Conservation (phyloP, 2,329 filamentous ascomycete genomes). For the Drechslera avenae region DNA sequence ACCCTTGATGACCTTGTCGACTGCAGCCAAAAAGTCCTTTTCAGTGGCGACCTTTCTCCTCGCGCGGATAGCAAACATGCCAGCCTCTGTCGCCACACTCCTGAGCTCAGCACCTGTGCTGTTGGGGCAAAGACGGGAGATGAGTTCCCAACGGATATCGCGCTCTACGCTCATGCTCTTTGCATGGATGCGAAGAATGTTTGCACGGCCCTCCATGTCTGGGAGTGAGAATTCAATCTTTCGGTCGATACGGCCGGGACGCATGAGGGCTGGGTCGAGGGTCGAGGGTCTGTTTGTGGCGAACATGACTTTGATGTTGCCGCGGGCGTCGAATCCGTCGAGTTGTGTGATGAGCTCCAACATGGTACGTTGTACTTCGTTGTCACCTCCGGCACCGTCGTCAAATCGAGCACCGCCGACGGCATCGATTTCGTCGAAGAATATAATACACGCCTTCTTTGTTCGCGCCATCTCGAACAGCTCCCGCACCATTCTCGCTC, state of each 20-base stretch:
- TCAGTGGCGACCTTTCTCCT: slow-evolving; percentile 96
- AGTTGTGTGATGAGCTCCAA: slow-evolving; percentile 96
- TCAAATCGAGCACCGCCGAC: slow-evolving; percentile 96
- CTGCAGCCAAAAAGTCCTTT: slow-evolving; percentile 97
- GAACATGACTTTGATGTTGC: slow-evolving; percentile 99
- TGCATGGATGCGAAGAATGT: slow-evolving; percentile 96
- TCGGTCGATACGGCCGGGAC: slow-evolving; percentile 94
- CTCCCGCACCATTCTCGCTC: slow-evolving; percentile 97
- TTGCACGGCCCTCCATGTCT: slow-evolving; percentile 94
- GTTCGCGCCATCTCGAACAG: slow-evolving; percentile 99
- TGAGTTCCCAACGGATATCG: slow-evolving; percentile 98
- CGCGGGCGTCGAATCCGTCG: slow-evolving; percentile 92
- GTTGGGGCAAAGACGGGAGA: slow-evolving; percentile 95
- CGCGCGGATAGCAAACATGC: slow-evolving; percentile 96
- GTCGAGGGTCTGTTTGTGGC: slow-evolving; percentile 96
- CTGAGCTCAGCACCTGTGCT: slow-evolving; percentile 94
- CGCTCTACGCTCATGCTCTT: slow-evolving; percentile 99
- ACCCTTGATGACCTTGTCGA: slow-evolving; percentile 99
- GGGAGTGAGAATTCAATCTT: slow-evolving; percentile 99
- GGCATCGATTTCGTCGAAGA: slow-evolving; percentile 98
- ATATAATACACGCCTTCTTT: slow-evolving; percentile 99
- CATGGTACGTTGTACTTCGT: slow-evolving; percentile 98
- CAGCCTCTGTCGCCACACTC: slow-evolving; percentile 96
- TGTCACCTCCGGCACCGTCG: slow-evolving; percentile 94
- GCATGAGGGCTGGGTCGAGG: slow-evolving; percentile 94